Evolutionary conservation across 345 rosid genomes (phyloP), one percentile per base, ranked within the genome.

Genomic region (Corymbia maculata): DNA sequence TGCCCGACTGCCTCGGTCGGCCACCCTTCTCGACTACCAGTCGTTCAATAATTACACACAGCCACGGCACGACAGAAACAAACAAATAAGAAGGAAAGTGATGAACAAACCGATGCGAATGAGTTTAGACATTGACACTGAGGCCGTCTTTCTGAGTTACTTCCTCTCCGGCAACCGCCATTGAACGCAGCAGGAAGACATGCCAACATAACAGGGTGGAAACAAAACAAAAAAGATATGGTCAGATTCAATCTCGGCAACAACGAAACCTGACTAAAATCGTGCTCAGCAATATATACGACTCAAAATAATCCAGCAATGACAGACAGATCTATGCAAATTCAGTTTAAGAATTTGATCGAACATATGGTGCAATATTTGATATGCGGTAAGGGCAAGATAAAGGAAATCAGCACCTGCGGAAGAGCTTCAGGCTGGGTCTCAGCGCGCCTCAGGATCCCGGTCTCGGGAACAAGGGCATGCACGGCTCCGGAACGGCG

Each of bases 121-220:
- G 68, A 28, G 68, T 61, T 3, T 13, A 61, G n/a, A 59, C 30
- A 28, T 59, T 1, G 22, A 55, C 5, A 55, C 12, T 53, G 11
- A 53, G 19, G 59, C 59, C 22, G 26, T 55, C 2, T n/a, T 24
- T 61, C 26, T 11, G 15, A 28, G 68, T 26, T 26, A 26, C 30
- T 0, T 59, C 66, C 42, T 36, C 42, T 59, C 32, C 4, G 4
- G 14, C 0, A 30, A 28, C 68, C 1, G 0, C 16, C 15, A 11
- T 26, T 59, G 66, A 59, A 26, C 0, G 66, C n/a, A 59, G 66
- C 66, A 2, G n/a, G 66, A 59, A 59, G n/a, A 59, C 30, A 5
- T 13, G 15, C 66, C 66, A 26, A 26, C 30, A 55, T 21, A 36
- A 36, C 42, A 59, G 66, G 66, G 66, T 59, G 66, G 66, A 26